Percentiles rank a stretch among this genome's conserved stretches.
These are phyloP conservation scores for Echria macrotheca DNA, from an alignment of 495 filamentous ascomycete genomes.

Conservation along the genomic window DNA sequence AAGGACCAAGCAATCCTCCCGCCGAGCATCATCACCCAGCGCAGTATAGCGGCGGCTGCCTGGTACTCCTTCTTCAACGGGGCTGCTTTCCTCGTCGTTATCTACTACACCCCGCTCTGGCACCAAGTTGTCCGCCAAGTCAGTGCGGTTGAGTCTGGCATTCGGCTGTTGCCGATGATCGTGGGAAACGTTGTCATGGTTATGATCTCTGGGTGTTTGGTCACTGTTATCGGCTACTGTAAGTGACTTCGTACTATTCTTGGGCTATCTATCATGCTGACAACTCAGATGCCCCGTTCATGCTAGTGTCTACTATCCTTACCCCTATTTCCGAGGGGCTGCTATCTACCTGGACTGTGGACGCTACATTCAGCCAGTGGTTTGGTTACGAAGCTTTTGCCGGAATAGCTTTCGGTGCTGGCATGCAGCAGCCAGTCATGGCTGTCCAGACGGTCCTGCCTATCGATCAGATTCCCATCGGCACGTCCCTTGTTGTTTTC, in stretches of 20 bases:
- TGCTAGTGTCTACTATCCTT: constrained; percentile 47
- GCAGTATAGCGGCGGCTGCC: constrained; percentile 48
- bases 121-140: constrained; percentile 64
- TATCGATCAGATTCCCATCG: constrained; percentile 49
- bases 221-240: constrained; percentile 14
- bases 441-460: constrained; percentile 47
- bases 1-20: constrained; percentile 47
- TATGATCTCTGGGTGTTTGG: constrained; percentile 42
- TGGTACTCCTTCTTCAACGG: constrained; percentile 48
- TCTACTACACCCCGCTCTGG: constrained; percentile 47
- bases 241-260: constrained; percentile 32
- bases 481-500: constrained; percentile 54
- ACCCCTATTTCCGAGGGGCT: constrained; percentile 56
- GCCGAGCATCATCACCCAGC: constrained; percentile 53
- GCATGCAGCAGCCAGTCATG: constrained; percentile 51
- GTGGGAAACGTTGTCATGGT: constrained; percentile 49
- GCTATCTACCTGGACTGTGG: constrained; percentile 48
- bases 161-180: constrained; percentile 59
- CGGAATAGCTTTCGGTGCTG: constrained; percentile 56
- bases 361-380: constrained; percentile 48
- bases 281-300: constrained; percentile 23
- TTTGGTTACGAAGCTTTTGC: constrained; percentile 53
- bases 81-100: constrained; percentile 46
- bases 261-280: background rate
- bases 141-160: constrained; percentile 55